A percentile compares a stretch with the other conserved stretches of the same genome.
phyloP scores from a whole-genome alignment of 495 filamentous ascomycete species.

The Collariella sp. region DNA sequence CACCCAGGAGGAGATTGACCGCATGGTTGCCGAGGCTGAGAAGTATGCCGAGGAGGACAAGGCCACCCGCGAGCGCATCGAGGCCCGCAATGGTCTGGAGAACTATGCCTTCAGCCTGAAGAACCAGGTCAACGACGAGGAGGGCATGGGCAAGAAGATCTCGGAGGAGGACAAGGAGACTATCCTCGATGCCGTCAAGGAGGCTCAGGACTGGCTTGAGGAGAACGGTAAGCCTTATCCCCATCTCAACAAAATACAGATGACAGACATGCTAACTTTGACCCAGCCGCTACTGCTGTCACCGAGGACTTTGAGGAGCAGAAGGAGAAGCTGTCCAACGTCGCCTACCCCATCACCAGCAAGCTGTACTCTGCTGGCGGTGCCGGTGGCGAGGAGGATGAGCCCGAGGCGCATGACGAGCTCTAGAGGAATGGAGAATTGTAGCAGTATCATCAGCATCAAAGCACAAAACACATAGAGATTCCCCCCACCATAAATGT shows the following conservation, averaged over 20 bases:
- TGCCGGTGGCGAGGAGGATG: constrained; percentile 58
- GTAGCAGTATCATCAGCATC: constrained; percentile 10
- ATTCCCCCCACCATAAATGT: constrained; percentile 26
- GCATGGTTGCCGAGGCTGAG: constrained; percentile 95
- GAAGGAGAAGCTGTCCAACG: constrained; percentile 94
- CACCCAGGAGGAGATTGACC: constrained; percentile 92
- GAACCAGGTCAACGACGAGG: constrained; percentile 98
- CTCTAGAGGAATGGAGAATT: constrained; percentile 48
- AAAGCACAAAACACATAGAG: constrained; percentile 23
- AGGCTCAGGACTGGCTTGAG: constrained; percentile 93
- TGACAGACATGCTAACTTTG: constrained; percentile 16
- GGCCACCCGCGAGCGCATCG: constrained; percentile 87
- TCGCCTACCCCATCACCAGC: constrained; percentile 97
- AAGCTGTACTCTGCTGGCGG: constrained; percentile 77
- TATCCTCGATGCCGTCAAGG: constrained; percentile 93
- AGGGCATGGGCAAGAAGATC: constrained; percentile 93
- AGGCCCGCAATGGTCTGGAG: constrained; percentile 91
- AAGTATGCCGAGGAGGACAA: constrained; percentile 99
- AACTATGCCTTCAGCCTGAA: constrained; percentile 96
- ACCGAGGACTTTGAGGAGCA: constrained; percentile 98
- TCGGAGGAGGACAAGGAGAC: constrained; percentile 98
- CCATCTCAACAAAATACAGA: not conserved
- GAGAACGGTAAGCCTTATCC: constrained; percentile 53
- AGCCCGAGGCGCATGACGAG: constrained; percentile 77
- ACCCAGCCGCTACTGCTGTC: constrained; percentile 59